phyloP scores from a whole-genome alignment of 129 eudicot species.

The Flaveria ramosissima region DNA sequence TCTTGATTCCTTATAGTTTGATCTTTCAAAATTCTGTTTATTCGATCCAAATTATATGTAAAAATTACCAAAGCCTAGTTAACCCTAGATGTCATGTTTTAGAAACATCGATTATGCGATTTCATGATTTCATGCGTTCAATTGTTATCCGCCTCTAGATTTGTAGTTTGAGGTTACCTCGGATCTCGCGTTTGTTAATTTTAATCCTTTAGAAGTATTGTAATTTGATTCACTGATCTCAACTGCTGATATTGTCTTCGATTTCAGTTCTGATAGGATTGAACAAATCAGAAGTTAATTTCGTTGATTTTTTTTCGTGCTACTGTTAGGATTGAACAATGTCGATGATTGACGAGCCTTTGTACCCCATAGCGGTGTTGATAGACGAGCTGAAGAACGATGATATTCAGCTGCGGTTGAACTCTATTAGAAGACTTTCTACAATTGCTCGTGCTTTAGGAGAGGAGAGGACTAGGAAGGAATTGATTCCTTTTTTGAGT shows the following conservation, averaged over 20 bases:
- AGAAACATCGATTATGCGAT: neutral
- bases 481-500: conserved; percentile 84
- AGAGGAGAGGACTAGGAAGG: conserved; percentile 86
- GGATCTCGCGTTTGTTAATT: conserved; percentile 27
- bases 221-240: neutral
- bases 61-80: neutral
- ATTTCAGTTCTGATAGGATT: neutral
- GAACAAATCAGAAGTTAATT: neutral
- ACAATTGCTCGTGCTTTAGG: conserved; percentile 98
- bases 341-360: conserved; percentile 85
- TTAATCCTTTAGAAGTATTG: neutral
- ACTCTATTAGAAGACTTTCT: conserved; percentile 87
- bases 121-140: neutral
- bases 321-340: conserved; percentile 32
- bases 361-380: conserved; percentile 92
- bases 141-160: conserved; percentile 17
- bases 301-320: conserved; percentile 6
- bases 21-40: neutral
- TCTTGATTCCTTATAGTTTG: neutral
- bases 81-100: conserved; percentile 17
- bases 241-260: neutral
- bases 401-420: conserved; percentile 81
- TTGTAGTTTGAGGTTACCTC: conserved; percentile 10
- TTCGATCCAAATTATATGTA: conserved; percentile 1
- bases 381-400: conserved; percentile 95